Percentiles rank a stretch among this genome's conserved stretches.
Conservation (phyloP, 768 basidiomycete species). For the Chiua virens region DNA sequence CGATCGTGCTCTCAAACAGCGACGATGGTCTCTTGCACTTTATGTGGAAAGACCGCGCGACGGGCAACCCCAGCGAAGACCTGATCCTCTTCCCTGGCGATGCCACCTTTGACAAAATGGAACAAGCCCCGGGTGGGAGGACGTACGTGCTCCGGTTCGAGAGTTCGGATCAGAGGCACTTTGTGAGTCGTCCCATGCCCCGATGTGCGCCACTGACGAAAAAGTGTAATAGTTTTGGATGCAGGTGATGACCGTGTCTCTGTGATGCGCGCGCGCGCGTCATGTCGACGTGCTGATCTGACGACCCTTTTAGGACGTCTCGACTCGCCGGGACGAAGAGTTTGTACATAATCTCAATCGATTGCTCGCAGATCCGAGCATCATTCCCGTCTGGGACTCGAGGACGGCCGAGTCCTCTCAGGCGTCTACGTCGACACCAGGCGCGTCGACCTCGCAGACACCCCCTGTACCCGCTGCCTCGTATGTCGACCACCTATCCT, state of each 20-base stretch:
- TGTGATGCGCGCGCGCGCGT: not conserved
- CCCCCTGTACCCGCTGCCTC: conserved; percentile 32
- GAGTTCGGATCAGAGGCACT: conserved; percentile 85
- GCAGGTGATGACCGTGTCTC: conserved; percentile 52
- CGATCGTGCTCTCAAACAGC: conserved; percentile 62
- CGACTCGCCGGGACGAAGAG: conserved; percentile 65
- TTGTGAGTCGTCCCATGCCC: conserved; percentile 53
- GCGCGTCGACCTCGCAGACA: conserved; percentile 34
- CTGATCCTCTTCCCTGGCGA: conserved; percentile 86
- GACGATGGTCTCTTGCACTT: conserved; percentile 81
- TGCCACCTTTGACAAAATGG: conserved; percentile 75
- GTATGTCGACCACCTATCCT: conserved; percentile 13
- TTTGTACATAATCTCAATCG: conserved; percentile 72
- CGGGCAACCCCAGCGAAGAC: conserved; percentile 68
- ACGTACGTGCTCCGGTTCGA: conserved; percentile 90
- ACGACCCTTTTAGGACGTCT: conserved; percentile 53
- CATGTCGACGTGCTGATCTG: not conserved
- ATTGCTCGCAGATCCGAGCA: conserved; percentile 65
- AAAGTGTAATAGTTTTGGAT: conserved; percentile 68
- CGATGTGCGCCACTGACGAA: not conserved
- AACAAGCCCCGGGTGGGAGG: conserved; percentile 63
- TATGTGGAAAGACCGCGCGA: conserved; percentile 73
- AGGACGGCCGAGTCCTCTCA: conserved; percentile 36
- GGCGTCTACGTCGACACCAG: conserved; percentile 45
- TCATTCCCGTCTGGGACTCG: conserved; percentile 57